Conservation (phyloP, 139 green algal species). For the Coccomyxa sp. region DNA sequence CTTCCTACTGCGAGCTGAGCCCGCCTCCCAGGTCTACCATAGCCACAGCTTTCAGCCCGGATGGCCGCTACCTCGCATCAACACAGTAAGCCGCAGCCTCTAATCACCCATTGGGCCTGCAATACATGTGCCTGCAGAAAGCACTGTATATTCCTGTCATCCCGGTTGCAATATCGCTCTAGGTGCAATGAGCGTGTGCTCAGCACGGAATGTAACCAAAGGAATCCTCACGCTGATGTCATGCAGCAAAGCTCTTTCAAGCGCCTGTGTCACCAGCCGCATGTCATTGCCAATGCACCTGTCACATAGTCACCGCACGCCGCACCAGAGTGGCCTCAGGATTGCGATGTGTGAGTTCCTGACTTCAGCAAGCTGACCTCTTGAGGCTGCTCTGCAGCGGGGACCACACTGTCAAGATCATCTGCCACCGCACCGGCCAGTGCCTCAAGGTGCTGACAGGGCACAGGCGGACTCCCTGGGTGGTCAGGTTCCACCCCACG, state of each 20-base stretch:
- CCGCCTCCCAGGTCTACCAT: conserved; percentile 85
- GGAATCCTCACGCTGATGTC: not conserved
- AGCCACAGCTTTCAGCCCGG: conserved; percentile 70
- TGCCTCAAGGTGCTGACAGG: conserved; percentile 58
- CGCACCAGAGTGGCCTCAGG: not conserved
- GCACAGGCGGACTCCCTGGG: conserved; percentile 86
- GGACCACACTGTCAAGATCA: conserved; percentile 92
- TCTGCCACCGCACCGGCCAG: conserved; percentile 44
- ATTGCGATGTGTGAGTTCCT: not conserved
- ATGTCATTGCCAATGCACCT: not conserved
- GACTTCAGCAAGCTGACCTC: not conserved
- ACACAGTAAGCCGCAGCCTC: conserved; percentile 64
- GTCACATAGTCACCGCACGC: not conserved
- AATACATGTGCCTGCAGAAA: not conserved
- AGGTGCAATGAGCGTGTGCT: not conserved
- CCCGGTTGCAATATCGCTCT: not conserved
- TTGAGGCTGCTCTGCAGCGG: too few relatives aligned
- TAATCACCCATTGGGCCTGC: not conserved
- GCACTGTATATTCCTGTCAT: not conserved
- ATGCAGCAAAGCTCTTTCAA: not conserved
- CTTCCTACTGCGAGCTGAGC: conserved; percentile 56
- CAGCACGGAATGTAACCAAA: not conserved
- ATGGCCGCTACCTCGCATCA: conserved; percentile 76
- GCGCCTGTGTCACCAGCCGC: not conserved
- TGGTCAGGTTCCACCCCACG: conserved; percentile 80